Percentiles rank a stretch among this genome's conserved stretches.
Conservation (phyloP, 352 stramenopile genomes). For the Nothophytophthora sp. region DNA sequence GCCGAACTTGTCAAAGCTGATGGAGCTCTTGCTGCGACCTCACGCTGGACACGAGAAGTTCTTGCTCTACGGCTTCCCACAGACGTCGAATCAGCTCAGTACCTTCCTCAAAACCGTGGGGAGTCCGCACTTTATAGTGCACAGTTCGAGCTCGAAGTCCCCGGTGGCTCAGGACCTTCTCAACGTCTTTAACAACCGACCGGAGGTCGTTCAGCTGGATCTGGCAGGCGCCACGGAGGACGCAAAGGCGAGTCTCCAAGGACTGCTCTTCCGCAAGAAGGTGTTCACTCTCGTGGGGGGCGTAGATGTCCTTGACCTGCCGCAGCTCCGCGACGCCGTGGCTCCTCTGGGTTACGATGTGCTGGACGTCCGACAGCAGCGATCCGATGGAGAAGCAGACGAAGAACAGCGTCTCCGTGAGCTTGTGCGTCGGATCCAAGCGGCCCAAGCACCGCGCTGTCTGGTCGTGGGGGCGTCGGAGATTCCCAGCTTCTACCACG, state of each 20-base stretch:
- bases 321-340: conserved; percentile 18
- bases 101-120: conserved; percentile 18
- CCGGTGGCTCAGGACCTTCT: conserved; percentile 11
- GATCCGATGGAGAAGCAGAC: conserved; percentile 2
- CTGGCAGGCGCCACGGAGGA: conserved; percentile 6
- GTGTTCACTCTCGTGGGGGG: conserved; percentile 34
- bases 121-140: conserved; percentile 22
- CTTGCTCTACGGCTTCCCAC: conserved; percentile 36
- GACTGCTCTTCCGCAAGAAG: conserved; percentile 33
- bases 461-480: conserved; percentile 33
- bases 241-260: conserved; percentile 11
- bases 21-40: conserved; percentile 20
- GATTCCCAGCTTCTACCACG: conserved; percentile 32
- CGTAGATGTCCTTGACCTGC: conserved; percentile 8
- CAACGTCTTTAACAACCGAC: conserved; percentile 20
- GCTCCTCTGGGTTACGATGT: conserved; percentile 21
- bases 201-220: conserved; percentile 32
- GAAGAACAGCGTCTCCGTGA: conserved; percentile 1
- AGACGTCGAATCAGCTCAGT: conserved; percentile 9
- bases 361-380: conserved; percentile 19
- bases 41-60: conserved; percentile 24
- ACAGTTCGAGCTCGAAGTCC: conserved; percentile 13
- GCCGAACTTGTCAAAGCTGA: conserved; percentile 11
- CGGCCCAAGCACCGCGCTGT: conserved; percentile 23
- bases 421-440: conserved; percentile 25